Evolutionary conservation across 2,329 filamentous ascomycete species (phyloP).

Genomic region (Grosmannia clavigera): DNA sequence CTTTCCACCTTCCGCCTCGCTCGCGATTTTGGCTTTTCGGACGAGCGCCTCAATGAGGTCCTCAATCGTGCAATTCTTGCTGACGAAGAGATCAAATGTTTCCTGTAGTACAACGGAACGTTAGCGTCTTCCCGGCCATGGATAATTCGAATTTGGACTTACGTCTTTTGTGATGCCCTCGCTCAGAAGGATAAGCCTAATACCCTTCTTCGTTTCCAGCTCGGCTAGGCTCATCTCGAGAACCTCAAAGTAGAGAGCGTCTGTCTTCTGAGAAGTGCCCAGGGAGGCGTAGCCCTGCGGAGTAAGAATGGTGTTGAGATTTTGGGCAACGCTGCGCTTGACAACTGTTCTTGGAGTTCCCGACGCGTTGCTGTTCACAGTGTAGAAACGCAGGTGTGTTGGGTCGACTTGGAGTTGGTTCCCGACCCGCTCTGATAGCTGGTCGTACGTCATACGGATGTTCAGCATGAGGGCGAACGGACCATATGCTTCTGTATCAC

Average conservation of each 20-base stretch:
- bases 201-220: constrained; percentile 78
- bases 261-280: constrained; percentile 56
- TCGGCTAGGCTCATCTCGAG: constrained; percentile 90
- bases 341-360: constrained; percentile 69
- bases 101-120: constrained; percentile 40
- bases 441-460: constrained; percentile 82
- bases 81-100: constrained; percentile 67
- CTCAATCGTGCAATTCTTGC: constrained; percentile 69
- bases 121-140: constrained; percentile 10
- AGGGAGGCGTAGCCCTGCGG: constrained; percentile 61
- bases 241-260: constrained; percentile 83
- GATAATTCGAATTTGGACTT: constrained; percentile 16
- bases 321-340: constrained; percentile 58
- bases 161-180: constrained; percentile 90
- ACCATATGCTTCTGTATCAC: constrained; percentile 44
- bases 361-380: constrained; percentile 57
- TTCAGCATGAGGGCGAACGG: constrained; percentile 69
- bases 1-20: constrained; percentile 55
- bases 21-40: constrained; percentile 68
- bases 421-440: constrained; percentile 71
- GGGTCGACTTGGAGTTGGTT: constrained; percentile 63
- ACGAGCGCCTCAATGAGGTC: constrained; percentile 67
- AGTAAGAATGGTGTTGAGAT: constrained; percentile 65
- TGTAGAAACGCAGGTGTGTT: constrained; percentile 85
- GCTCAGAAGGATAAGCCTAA: constrained; percentile 73